Evolutionary conservation across 345 rosid species (phyloP), one percentile per base, ranked within the genome.

Genomic region (Carallia pectinifolia): DNA sequence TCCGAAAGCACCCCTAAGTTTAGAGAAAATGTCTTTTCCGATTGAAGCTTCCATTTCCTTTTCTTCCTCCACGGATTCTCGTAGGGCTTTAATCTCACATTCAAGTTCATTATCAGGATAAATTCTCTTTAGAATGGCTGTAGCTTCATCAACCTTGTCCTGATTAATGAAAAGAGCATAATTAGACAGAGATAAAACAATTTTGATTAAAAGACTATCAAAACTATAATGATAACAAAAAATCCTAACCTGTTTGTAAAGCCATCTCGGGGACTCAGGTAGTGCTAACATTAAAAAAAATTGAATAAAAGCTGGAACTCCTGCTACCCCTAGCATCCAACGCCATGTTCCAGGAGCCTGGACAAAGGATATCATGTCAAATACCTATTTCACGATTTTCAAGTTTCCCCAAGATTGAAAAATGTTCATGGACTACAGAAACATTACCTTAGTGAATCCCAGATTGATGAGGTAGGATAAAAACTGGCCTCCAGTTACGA

Each of bases 261-360:
- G 89, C 92, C 93, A 95, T 73, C 96, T 78, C 1, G 99, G 99
- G 74, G 97, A 92, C 61, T 95, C 99, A 0, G 99, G 97, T 1
- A 95, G 82, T 1, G 79, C 81, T 9, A 81, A 6, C 97, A 95
- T 89, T 52, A 92, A 68, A 17, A 80, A 1, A 48, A 95, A 81
- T 72, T 95, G 99, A 80, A 90, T 60, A 0, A 84, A 1, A 0
- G 97, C 91, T 1, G 97, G 97, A 2, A 81, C 8, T 7, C 84
- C 93, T 0, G 93, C 93, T 0, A 95, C 70, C 2, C 99, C 99
- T 31, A 92, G 89, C 99, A 94, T 92, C 97, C 99, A 92, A 17
- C 93, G 85, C 97, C 99, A 94, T 1, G 97, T 90, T 40, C 97
- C 90, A 1, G 75, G 82, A 37, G 78, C 81, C 93, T 90, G 77